Evolutionary conservation across 176 grass and related monocot species (phyloP).

Genomic region (Echinochloa phyllopogon): DNA sequence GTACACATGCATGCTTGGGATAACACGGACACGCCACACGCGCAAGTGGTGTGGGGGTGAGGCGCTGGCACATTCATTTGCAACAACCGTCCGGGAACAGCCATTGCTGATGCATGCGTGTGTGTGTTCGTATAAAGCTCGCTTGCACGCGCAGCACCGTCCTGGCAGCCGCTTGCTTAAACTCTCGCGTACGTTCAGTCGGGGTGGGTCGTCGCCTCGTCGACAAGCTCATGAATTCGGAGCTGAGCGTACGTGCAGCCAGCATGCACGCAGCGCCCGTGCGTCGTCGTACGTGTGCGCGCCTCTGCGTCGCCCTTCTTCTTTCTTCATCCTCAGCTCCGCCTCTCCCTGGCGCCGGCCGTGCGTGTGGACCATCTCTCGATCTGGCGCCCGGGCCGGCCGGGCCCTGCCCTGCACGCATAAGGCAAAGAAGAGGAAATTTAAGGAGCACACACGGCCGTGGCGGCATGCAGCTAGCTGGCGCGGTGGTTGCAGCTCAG

Average conservation of each 20-base stretch:
- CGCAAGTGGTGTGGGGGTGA: no score
- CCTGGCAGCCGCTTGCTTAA: not conserved
- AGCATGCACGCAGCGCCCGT: not conserved
- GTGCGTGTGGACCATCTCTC: not conserved
- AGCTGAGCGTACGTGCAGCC: not conserved
- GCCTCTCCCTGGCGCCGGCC: not conserved
- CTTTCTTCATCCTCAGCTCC: not conserved
- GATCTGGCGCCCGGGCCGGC: no score
- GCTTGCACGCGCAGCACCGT: not conserved
- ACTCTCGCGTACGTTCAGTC: not conserved
- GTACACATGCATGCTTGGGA: no score
- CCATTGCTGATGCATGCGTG: not conserved
- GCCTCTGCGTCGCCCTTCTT: not conserved
- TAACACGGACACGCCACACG: no score
- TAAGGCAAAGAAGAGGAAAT: not conserved
- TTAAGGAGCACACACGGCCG: not conserved
- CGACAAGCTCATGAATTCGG: slow-evolving; percentile 1
- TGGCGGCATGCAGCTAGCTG: not conserved
- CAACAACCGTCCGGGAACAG: no score
- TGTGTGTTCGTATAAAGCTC: not conserved
- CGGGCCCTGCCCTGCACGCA: not conserved
- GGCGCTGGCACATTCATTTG: no score
- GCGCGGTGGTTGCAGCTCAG: not conserved
- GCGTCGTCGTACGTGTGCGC: slow-evolving; percentile 2
- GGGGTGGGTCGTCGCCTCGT: not conserved